Conservation (phyloP, 1,284 basidiomycete genomes). For the Stygiomarasmius scandens region DNA sequence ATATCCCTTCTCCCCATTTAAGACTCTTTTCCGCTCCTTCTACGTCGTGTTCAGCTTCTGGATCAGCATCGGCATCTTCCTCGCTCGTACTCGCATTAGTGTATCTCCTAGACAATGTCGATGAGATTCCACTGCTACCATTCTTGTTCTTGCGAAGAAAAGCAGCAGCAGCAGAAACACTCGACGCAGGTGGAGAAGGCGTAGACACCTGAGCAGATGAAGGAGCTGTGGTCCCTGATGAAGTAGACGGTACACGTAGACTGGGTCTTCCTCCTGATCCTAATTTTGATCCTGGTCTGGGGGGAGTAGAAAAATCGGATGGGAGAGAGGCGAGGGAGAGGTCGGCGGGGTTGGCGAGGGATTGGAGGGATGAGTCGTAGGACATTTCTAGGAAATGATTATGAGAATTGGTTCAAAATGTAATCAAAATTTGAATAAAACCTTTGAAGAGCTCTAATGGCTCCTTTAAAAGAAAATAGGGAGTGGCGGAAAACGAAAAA, state of each 20-base stretch:
- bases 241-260: conserved; percentile 52
- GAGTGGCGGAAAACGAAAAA: too few relatives aligned
- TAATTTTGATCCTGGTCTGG: too few relatives aligned
- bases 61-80: conserved; percentile 14
- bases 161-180: conserved; percentile 18
- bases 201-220: conserved; percentile 57
- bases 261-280: too few relatives aligned
- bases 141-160: conserved; percentile 27
- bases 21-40: conserved; percentile 44
- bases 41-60: conserved; percentile 42
- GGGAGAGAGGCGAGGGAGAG: conserved; percentile 63
- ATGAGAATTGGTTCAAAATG: too few relatives aligned
- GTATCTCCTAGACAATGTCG: conserved; percentile 23
- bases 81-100: background rate
- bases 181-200: conserved; percentile 44
- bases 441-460: too few relatives aligned
- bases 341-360: conserved; percentile 51
- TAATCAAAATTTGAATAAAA: too few relatives aligned
- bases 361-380: conserved; percentile 26
- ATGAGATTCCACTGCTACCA: background rate
- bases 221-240: conserved; percentile 53
- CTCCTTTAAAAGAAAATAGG: too few relatives aligned
- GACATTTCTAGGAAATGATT: conserved; percentile 4
- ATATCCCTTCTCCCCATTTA: conserved; percentile 48
- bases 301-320: conserved; percentile 60